Base-by-base conservation (phyloP, 2,329 filamentous ascomycete species). In the Colletotrichum godetiae region DNA sequence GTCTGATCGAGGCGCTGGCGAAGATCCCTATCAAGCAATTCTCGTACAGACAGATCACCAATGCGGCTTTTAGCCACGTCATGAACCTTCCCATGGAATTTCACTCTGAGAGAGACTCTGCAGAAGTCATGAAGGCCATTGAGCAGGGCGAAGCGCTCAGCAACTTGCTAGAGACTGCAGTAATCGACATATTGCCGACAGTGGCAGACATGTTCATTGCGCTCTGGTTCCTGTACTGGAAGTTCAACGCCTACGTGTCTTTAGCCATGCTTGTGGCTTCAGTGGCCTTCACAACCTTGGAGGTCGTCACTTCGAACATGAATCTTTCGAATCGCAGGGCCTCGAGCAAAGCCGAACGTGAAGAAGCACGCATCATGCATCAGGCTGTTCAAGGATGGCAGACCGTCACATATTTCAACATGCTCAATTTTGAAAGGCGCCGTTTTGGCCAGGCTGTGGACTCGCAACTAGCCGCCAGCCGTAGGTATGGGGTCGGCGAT, bases 61-160 rank as follows among this genome's bases (percentile, higher is more conserved):
- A 88, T 1, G 86, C 90, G 2, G 89, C 91, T 0, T 94, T 93
- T 78, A 86, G 88, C 69, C 92, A 94, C 71, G 87, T 94, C 42
- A 91, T 94, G 87, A 85, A 84, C n/a, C 84, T 94, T 0, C 92
- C 91, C 0, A 92, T 92, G 83, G 91, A 93, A 74, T 94, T 93
- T 67, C 92, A 94, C 78, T 89, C 90, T 22, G 87, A 88, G 62
- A 92, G 92, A 75, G 87, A 89, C 67, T 91, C 90, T 1, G 91
- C 90, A 1, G 89, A 92, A 74, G 84, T 94, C 0, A 89, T 91
- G 79, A 88, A 90, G 75, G 88, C 91, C 3, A 87, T 94, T n/a
- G 86, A 88, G 63, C 91, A 92, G 76, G 92, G 91, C 0, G 84
- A 87, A 53, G 87, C 90, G 2, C 82, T 94, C 13, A 88, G 89